Evolutionary conservation across 2,329 filamentous ascomycete genomes (phyloP).

Genomic region (Xylariomycetidae sp.): DNA sequence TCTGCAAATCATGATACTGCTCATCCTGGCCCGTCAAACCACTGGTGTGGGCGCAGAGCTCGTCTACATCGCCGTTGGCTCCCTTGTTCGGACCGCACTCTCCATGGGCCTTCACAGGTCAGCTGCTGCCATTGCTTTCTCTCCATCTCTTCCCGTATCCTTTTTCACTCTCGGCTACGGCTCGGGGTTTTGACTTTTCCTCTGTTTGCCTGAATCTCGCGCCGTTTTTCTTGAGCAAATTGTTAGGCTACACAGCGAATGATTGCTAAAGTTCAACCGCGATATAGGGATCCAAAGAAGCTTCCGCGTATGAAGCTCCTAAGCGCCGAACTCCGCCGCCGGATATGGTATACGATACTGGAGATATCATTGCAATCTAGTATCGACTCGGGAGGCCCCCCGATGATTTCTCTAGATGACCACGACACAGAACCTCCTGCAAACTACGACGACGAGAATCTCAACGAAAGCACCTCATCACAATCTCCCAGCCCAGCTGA

Average conservation of each 20-base stretch:
- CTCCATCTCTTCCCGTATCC: too few species aligned
- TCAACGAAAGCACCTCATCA: conserved; percentile 32
- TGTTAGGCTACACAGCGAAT: too few species aligned
- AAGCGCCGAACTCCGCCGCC: conserved; percentile 48
- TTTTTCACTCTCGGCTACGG: too few species aligned
- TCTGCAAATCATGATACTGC: conserved; percentile 49
- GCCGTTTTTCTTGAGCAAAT: too few species aligned
- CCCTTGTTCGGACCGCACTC: conserved; percentile 49
- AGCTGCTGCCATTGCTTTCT: too few species aligned
- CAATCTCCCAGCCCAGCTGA: conserved; percentile 9
- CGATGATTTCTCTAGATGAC: conserved; percentile 40
- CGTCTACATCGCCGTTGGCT: conserved; percentile 47
- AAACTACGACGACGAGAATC: conserved; percentile 48
- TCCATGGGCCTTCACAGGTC: conserved; percentile 56
- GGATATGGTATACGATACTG: conserved; percentile 52
- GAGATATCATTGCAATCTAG: conserved; percentile 50
- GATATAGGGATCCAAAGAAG: conserved; percentile 48
- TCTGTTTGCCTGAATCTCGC: too few species aligned
- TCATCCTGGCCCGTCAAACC: conserved; percentile 44
- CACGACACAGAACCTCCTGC: conserved; percentile 47
- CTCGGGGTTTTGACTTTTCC: too few species aligned
- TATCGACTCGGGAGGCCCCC: conserved; percentile 46
- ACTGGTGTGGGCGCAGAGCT: conserved; percentile 45
- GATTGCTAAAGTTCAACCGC: too few species aligned
- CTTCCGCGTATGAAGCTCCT: conserved; percentile 43